Conservation (phyloP, 2,329 filamentous ascomycete genomes). For the Lasiodiplodia hormozganensis region DNA sequence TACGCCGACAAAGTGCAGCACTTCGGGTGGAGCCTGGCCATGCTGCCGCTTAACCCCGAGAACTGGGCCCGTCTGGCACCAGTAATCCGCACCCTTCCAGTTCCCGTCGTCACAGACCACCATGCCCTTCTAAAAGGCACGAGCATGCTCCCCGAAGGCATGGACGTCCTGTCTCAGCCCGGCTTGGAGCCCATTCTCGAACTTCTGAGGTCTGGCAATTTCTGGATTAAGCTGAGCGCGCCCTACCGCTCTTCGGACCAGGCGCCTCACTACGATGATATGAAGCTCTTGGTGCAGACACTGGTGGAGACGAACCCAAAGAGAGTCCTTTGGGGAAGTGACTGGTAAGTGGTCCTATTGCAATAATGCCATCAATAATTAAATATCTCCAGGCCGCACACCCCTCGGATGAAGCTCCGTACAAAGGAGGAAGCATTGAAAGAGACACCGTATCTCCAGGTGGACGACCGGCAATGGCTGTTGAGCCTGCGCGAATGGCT, state of each 20-base stretch:
- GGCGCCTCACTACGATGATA: constrained; percentile 42
- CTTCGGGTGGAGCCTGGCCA: constrained; percentile 41
- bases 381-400: constrained; percentile 42
- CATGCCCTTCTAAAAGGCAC: constrained; percentile 46
- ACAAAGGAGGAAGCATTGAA: constrained; percentile 43
- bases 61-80: constrained; percentile 39
- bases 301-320: constrained; percentile 44
- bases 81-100: constrained; percentile 36
- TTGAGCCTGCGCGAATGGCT: constrained; percentile 38
- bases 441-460: constrained; percentile 39
- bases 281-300: constrained; percentile 41
- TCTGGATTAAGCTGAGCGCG: constrained; percentile 50
- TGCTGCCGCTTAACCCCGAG: constrained; percentile 43
- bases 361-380: not conserved
- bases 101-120: constrained; percentile 41
- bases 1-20: constrained; percentile 38
- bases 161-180: constrained; percentile 39
- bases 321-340: constrained; percentile 48
- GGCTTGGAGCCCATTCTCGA: constrained; percentile 42
- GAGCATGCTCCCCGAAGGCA: constrained; percentile 40
- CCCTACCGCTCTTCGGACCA: constrained; percentile 46
- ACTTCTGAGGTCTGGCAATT: constrained; percentile 40
- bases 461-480: constrained; percentile 41
- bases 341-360: constrained; percentile 38
- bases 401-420: constrained; percentile 47